These are phyloP conservation scores for Sparassis latifolia DNA, from an alignment of 1,284 basidiomycete species.

Conservation along the genomic window DNA sequence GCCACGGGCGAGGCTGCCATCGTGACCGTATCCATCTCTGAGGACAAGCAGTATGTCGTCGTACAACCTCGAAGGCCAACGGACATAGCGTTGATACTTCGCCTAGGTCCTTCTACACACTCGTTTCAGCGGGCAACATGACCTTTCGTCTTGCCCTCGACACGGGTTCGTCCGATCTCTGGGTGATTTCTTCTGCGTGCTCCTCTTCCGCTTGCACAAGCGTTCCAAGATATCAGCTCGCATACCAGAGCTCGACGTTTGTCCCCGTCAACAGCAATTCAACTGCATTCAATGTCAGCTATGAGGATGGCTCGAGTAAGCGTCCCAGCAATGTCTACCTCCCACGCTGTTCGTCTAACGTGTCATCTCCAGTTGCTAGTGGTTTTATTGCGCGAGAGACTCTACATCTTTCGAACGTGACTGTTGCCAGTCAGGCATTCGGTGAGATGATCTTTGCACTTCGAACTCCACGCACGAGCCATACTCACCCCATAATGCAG, in stretches of 20 bases:
- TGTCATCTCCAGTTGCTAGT: conserved; percentile 38
- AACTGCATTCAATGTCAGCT: conserved; percentile 52
- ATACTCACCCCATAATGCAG: conserved; percentile 24
- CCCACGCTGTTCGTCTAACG: conserved; percentile 1
- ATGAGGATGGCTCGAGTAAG: conserved; percentile 63
- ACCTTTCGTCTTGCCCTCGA: conserved; percentile 67
- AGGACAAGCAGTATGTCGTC: conserved; percentile 26
- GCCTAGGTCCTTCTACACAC: conserved; percentile 58
- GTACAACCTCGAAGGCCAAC: too few species aligned
- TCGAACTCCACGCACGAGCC: too few species aligned
- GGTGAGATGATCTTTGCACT: conserved; percentile 33
- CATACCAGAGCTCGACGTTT: conserved; percentile 61
- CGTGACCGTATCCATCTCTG: conserved; percentile 21
- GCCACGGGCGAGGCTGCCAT: conserved; percentile 20
- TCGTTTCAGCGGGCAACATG: conserved; percentile 53
- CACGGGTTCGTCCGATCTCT: conserved; percentile 72
- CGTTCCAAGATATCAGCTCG: conserved; percentile 61
- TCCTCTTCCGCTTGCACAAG: conserved; percentile 41
- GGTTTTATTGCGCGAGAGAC: conserved; percentile 67
- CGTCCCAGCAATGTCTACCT: conserved; percentile 7
- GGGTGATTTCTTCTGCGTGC: conserved; percentile 63
- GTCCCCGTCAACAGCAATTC: conserved; percentile 49
- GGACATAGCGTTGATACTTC: not conserved
- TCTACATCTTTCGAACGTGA: conserved; percentile 51
- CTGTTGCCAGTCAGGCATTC: conserved; percentile 52